Percentiles rank a stretch among this genome's conserved stretches.
phyloP scores from a whole-genome alignment of 1,139 yeast genomes.

The Geotrichum cucujoidarum region DNA sequence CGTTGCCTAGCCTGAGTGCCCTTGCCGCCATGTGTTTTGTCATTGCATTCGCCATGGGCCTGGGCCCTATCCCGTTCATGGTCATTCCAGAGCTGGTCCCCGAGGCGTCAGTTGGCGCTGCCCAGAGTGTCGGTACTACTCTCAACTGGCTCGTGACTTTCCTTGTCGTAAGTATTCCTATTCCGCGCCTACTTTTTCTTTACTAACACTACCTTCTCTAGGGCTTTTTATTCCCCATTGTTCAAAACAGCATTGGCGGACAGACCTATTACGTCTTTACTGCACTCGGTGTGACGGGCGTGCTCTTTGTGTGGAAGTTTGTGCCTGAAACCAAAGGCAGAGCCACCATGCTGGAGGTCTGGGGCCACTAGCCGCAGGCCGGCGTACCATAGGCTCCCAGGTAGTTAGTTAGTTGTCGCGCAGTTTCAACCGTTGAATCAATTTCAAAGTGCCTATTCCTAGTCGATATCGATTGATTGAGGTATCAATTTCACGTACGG shows the following conservation, averaged over 20 bases:
- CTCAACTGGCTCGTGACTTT: constrained; percentile 91
- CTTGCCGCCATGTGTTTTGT: constrained; percentile 68
- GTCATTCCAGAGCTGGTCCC: constrained; percentile 87
- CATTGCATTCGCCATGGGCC: constrained; percentile 79
- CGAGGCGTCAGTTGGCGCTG: constrained; percentile 69
- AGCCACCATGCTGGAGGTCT: constrained; percentile 10
- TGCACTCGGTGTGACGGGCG: constrained; percentile 34
- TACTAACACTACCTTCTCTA: neutral
- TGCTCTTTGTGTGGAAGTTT: constrained; percentile 43
- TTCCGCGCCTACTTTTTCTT: neutral
- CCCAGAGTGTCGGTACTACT: constrained; percentile 89
- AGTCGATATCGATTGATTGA: too few species aligned
- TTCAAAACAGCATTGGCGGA: constrained; percentile 64
- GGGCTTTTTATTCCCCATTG: constrained; percentile 74
- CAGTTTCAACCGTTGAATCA: too few species aligned
- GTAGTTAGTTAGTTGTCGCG: too few species aligned
- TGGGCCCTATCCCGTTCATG: constrained; percentile 93
- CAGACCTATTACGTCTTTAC: constrained; percentile 76
- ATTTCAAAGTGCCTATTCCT: too few species aligned
- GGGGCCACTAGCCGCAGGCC: constrained; percentile 10
- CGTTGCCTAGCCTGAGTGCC: constrained; percentile 52
- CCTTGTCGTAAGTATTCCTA: constrained; percentile 27
- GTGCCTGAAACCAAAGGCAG: constrained; percentile 83
- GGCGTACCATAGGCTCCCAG: too few species aligned
- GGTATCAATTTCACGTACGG: too few species aligned